Conservation (phyloP, 495 filamentous ascomycete genomes). For the Annulohypoxylon maeteangense region DNA sequence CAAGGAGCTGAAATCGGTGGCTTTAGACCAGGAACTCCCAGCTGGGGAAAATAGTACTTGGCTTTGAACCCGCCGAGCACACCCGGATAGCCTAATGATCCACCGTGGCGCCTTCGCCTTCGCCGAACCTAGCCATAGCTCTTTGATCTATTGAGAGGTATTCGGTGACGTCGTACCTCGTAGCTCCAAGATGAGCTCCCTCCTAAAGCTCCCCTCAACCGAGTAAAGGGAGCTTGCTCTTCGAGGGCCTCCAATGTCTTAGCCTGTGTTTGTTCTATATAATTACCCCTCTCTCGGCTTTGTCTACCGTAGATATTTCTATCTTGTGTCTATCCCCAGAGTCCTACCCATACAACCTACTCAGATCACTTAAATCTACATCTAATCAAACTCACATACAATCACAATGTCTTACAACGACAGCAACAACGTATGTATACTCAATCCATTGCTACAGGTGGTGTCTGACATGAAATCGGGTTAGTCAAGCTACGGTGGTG, state of each 20-base stretch:
- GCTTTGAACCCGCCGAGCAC: slow-evolving; percentile 9
- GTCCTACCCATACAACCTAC: background rate
- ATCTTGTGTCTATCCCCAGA: background rate
- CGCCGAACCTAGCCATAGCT: slow-evolving; percentile 38
- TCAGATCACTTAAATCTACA: background rate
- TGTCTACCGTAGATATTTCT: background rate
- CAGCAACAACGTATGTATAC: slow-evolving; percentile 28
- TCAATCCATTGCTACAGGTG: background rate
- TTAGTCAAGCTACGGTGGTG: slow-evolving; percentile 25
- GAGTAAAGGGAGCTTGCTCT: slow-evolving; percentile 12
- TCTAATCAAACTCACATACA: background rate
- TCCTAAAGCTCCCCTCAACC: slow-evolving; percentile 31
- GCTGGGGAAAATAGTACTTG: slow-evolving; percentile 17
- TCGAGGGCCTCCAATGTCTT: slow-evolving; percentile 5
- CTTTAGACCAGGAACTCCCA: slow-evolving; percentile 19
- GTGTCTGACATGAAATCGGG: slow-evolving; percentile 23
- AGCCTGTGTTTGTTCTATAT: slow-evolving; percentile 29
- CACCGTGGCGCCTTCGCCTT: slow-evolving; percentile 37
- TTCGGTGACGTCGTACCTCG: slow-evolving; percentile 32
- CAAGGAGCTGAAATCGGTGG: slow-evolving; percentile 35
- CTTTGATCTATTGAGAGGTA: slow-evolving; percentile 36
- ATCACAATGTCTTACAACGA: slow-evolving; percentile 49
- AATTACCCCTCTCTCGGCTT: slow-evolving; percentile 17
- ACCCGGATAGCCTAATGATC: slow-evolving; percentile 20
- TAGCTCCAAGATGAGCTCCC: slow-evolving; percentile 23